Base-by-base conservation (phyloP, 2,329 filamentous ascomycete genomes). In the Arthrobotrys iridis region DNA sequence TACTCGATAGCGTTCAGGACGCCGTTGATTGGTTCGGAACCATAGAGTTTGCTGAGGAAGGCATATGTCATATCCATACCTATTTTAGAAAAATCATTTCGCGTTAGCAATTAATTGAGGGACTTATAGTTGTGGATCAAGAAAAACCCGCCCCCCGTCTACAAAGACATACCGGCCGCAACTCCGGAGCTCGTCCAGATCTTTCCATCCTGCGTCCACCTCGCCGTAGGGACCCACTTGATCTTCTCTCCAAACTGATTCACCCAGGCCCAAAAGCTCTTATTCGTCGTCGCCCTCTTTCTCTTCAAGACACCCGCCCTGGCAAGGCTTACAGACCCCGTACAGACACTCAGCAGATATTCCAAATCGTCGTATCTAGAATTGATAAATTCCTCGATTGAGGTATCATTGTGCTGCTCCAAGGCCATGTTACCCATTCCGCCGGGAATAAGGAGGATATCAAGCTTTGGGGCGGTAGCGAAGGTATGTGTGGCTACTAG, bases 401-500 rank as follows among this genome's bases (percentile, higher is more conserved):
- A 30, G 8, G 67, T 72, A n/a, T 64, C 50, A 20, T 75, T 63
- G 4, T 77, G 55, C 20, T 71, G 13, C 3, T 37, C 59, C 2
- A 71, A 80, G 79, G 60, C 63, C 2, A 84, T 81, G 0, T 82
- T 83, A 0, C 89, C 89, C 0, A 82, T 62, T 0, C 90, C 89
- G 1, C 90, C 89, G 0, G 90, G 90, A 5, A 92, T 81, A n/a
- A 92, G 80, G 18, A 92, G 83, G 2, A 91, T 86, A 46, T 91
- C 88, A 3, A 90, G 81, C 0, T 50, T 20, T 4, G 79, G 79
- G 0, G 77, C 73, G 1, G 37, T 79, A 8, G 40, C 24, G 45
- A 77, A 79, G 13, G 79, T 79, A 43, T 79, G 78, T 0, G 79
- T 80, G 22, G 78, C 77, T 20, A 78, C 46, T 7, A 77, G 28